phyloP scores from a whole-genome alignment of 78 protist species.

The Dictyostelium firmibasis region DNA sequence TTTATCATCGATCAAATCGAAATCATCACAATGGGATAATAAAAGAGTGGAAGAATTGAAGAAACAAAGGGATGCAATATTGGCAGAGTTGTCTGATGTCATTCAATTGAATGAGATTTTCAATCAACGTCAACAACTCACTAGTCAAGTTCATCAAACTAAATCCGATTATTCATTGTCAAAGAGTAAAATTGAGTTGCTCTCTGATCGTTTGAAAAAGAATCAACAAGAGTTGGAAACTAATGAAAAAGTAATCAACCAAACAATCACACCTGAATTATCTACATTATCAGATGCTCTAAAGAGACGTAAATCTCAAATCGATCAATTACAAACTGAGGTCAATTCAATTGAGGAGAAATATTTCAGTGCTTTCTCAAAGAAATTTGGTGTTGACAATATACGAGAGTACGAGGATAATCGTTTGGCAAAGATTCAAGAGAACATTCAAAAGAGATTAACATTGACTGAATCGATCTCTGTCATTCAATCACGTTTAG shows the following conservation, averaged over 20 bases:
- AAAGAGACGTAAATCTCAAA: not conserved
- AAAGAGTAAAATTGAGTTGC: not conserved
- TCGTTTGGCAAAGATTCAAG: constrained; percentile 1
- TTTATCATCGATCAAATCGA: not conserved
- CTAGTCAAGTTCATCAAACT: constrained; percentile 1
- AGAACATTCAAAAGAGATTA: not conserved
- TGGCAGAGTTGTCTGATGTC: constrained; percentile 3
- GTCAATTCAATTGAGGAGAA: constrained; percentile 47
- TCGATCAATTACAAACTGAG: not conserved
- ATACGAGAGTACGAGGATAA: constrained; percentile 88
- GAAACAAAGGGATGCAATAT: constrained; percentile 33
- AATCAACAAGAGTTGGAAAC: not conserved
- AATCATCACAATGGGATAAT: constrained; percentile 69
- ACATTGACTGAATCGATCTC: constrained; percentile 15
- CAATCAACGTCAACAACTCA: not conserved
- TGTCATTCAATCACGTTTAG: constrained; percentile 28
- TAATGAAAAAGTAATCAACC: not conserved
- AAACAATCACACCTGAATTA: not conserved
- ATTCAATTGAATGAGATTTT: not conserved
- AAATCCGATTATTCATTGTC: not conserved
- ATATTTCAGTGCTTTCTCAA: constrained; percentile 74
- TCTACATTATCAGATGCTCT: not conserved
- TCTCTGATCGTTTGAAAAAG: constrained; percentile 4
- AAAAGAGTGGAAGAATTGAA: constrained; percentile 50
- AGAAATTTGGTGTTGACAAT: constrained; percentile 64